Evolutionary conservation across 2,329 filamentous ascomycete genomes (phyloP).

Genomic region (Exophiala sp.): DNA sequence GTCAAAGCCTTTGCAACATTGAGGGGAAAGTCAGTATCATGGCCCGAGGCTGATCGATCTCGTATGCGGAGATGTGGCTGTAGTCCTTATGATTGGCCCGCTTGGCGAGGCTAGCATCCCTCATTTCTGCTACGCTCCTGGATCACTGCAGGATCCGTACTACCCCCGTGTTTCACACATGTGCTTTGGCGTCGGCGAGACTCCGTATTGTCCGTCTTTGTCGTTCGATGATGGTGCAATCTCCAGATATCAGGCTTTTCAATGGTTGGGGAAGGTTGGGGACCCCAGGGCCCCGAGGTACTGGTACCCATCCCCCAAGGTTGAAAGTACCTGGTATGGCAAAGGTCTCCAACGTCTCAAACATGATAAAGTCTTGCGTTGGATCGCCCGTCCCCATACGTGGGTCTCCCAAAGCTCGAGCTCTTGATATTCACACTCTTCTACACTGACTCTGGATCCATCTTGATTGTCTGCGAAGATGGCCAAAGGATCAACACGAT

Average conservation of each 20-base stretch:
- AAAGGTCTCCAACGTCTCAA: too few species aligned
- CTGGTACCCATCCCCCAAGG: too few species aligned
- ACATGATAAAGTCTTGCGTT: too few species aligned
- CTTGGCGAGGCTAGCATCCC: background rate
- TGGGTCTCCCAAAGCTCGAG: too few species aligned
- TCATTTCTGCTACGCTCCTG: background rate
- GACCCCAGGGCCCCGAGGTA: too few species aligned
- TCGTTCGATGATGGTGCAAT: too few species aligned
- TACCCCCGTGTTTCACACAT: too few species aligned
- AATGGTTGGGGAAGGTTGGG: too few species aligned
- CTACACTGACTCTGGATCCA: background rate
- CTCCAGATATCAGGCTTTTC: too few species aligned
- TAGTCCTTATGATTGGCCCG: background rate
- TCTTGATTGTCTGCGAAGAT: background rate
- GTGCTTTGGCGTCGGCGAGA: background rate
- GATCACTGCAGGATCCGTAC: background rate
- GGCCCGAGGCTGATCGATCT: background rate
- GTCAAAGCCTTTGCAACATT: background rate
- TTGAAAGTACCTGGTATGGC: too few species aligned
- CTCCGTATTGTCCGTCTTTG: too few species aligned
- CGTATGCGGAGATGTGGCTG: background rate
- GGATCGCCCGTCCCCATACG: too few species aligned
- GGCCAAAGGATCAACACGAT: slow-evolving; percentile 2
- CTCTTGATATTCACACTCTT: background rate
- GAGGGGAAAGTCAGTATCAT: slow-evolving; percentile 2